phyloP scores from a whole-genome alignment of 805 yeast genomes.

The Zygoascus tannicola region DNA sequence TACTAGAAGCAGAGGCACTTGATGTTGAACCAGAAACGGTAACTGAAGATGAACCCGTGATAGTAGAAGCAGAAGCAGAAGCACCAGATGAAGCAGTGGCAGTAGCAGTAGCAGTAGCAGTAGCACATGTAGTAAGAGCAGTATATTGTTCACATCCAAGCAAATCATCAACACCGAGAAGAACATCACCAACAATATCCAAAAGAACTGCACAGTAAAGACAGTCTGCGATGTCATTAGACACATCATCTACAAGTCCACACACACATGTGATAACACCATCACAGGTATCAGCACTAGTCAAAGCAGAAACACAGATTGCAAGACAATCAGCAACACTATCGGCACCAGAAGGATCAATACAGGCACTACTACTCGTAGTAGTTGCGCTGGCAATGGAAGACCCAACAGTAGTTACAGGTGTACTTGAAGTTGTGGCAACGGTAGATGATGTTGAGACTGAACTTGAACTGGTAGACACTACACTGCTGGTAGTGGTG shows the following conservation, averaged over 20 bases:
- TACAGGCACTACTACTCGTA: not conserved
- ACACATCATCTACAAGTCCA: not conserved
- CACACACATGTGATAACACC: constrained; percentile 3
- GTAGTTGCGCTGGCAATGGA: not conserved
- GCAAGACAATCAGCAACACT: constrained; percentile 1
- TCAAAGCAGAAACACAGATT: constrained; percentile 2
- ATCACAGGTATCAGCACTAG: constrained; percentile 1
- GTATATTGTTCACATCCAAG: too few relatives aligned
- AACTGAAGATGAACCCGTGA: constrained; percentile 6
- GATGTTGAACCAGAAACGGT: not conserved
- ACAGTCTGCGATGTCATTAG: constrained; percentile 5
- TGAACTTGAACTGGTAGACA: not conserved
- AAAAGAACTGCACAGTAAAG: constrained; percentile 7
- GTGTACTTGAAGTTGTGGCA: not conserved
- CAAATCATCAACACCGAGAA: too few relatives aligned
- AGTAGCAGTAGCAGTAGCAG: constrained; percentile 7
- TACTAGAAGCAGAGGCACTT: not conserved
- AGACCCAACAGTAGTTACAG: not conserved
- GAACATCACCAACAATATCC: too few relatives aligned
- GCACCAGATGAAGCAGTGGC: constrained; percentile 1
- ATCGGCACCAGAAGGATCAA: not conserved
- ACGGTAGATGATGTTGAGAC: not conserved
- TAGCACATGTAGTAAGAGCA: constrained; percentile 5
- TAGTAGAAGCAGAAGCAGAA: constrained; percentile 5
- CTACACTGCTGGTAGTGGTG: constrained; percentile 4